Conservation (phyloP, 345 rosid species). For the Hibiscus trionum region DNA sequence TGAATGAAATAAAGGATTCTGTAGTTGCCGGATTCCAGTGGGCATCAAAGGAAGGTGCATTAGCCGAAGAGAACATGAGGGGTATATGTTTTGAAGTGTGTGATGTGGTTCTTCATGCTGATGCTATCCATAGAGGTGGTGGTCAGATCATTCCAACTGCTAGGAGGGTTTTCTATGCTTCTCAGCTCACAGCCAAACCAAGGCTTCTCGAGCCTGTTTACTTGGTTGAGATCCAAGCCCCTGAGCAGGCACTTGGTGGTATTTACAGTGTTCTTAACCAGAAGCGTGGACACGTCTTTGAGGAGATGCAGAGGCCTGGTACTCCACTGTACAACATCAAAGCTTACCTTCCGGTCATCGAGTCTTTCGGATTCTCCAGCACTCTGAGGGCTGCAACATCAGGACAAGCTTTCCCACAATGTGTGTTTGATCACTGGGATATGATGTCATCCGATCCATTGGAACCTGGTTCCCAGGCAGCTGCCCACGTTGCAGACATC, state of each 20-base stretch:
- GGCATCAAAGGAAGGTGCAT: slow-evolving; percentile 48
- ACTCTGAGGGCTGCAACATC: slow-evolving; percentile 53
- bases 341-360: slow-evolving; percentile 57
- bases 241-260: slow-evolving; percentile 49
- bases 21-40: slow-evolving; percentile 59
- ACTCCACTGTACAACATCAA: slow-evolving; percentile 65
- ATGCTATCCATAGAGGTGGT: slow-evolving; percentile 55
- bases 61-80: slow-evolving; percentile 50
- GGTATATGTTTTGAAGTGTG: slow-evolving; percentile 49
- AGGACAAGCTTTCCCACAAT: slow-evolving; percentile 64
- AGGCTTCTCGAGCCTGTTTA: slow-evolving; percentile 46
- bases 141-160: slow-evolving; percentile 52
- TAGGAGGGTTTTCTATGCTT: slow-evolving; percentile 47
- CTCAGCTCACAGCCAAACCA: slow-evolving; percentile 50
- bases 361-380: slow-evolving; percentile 56
- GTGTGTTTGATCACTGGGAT: slow-evolving; percentile 66
- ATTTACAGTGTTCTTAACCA: slow-evolving; percentile 55
- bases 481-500: slow-evolving; percentile 41
- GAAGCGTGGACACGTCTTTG: slow-evolving; percentile 61
- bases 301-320: slow-evolving; percentile 60
- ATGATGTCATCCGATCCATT: slow-evolving; percentile 60
- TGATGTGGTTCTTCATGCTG: slow-evolving; percentile 49
- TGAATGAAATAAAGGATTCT: slow-evolving; percentile 53
- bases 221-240: slow-evolving; percentile 51
- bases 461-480: slow-evolving; percentile 56